Base-by-base conservation (phyloP, 2,329 filamentous ascomycete species). In the Xylaria sp. region DNA sequence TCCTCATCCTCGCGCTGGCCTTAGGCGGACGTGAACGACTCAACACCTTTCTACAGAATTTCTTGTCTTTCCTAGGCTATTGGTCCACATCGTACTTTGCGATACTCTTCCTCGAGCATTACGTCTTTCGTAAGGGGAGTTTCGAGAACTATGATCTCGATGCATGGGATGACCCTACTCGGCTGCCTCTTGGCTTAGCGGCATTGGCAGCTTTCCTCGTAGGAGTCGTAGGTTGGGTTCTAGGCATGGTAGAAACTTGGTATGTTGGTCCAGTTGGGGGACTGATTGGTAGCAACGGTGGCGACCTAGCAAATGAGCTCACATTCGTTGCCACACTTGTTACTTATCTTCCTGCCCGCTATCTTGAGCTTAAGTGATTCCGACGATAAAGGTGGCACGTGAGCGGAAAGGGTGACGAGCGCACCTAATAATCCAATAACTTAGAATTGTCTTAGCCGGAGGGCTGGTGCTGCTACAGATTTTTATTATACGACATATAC, bases 181-280 rank as follows among this genome's bases (percentile, higher is more conserved):
- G 77, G 28, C 74, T 86, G 71, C 85, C 85, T 0, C 49, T 82
- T 15, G 85, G 84, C 7, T 74, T 82, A 46, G 85, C 78, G 1
- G 85, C 81, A 2, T 73, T 80, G 0, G 66, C 78, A 3, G 83
- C 85, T 0, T 87, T 86, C 70, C 74, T 80, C 0, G 75, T 81
- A 1, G 84, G 84, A 1, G 77, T 83, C 8, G 81, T 79, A 5
- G 71, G 62, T 52, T 8, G 84, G 82, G 80, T 87, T 25, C 79
- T 89, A 74, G 88, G 87, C 1, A 90, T 90, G 87, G 82, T 82
- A 56, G 84, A 88, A 78, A 88, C 85, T 0, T 88, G 85, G 83
- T 88, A 84, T 72, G 78, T 85, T 25, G 86, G 85, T 0, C 79
- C 80, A 1, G 71, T 86, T 59, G 84, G 81, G 0, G 76, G 73